Conservation (phyloP, 208 protist species). For the Trypanosoma scelopori region DNA sequence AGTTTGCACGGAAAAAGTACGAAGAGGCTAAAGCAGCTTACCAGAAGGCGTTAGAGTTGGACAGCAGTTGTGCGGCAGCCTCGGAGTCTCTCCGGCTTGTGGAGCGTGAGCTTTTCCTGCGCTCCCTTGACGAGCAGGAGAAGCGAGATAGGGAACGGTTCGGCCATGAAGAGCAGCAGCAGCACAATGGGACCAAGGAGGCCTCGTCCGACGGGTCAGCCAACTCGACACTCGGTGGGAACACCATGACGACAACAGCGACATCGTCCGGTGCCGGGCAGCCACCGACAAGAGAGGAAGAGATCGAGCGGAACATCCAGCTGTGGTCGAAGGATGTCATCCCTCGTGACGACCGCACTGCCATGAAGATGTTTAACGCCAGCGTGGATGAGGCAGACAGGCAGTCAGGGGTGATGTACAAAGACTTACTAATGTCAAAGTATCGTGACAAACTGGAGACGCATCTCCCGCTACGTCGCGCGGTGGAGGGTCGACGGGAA, state of each 20-base stretch:
- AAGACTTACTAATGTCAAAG: slow-evolving; percentile 44
- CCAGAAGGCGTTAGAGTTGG: slow-evolving; percentile 46
- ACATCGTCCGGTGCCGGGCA: not conserved
- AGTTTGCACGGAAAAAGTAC: slow-evolving; percentile 89
- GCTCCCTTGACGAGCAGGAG: slow-evolving; percentile 31
- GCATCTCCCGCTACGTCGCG: slow-evolving; percentile 31
- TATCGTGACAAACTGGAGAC: slow-evolving; percentile 57
- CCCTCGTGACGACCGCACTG: slow-evolving; percentile 40
- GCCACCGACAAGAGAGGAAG: slow-evolving; percentile 9
- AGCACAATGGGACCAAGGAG: not conserved
- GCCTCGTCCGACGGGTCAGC: slow-evolving; percentile 5
- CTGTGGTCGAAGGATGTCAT: slow-evolving; percentile 52
- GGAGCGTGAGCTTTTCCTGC: slow-evolving; percentile 41
- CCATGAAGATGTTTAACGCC: slow-evolving; percentile 41
- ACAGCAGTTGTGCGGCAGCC: slow-evolving; percentile 50
- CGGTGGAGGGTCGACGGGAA: slow-evolving; percentile 35
- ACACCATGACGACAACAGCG: slow-evolving; percentile 12
- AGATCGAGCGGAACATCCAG: slow-evolving; percentile 17
- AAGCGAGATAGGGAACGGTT: not conserved
- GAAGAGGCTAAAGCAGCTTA: slow-evolving; percentile 79
- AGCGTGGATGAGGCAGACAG: slow-evolving; percentile 50
- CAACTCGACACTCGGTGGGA: slow-evolving; percentile 11
- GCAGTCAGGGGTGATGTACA: slow-evolving; percentile 38
- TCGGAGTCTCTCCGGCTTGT: slow-evolving; percentile 38
- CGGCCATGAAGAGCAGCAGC: not conserved